Evolutionary conservation across 2,329 filamentous ascomycete genomes (phyloP), one percentile per base, ranked within the genome.

Genomic region (Geosmithia flava): DNA sequence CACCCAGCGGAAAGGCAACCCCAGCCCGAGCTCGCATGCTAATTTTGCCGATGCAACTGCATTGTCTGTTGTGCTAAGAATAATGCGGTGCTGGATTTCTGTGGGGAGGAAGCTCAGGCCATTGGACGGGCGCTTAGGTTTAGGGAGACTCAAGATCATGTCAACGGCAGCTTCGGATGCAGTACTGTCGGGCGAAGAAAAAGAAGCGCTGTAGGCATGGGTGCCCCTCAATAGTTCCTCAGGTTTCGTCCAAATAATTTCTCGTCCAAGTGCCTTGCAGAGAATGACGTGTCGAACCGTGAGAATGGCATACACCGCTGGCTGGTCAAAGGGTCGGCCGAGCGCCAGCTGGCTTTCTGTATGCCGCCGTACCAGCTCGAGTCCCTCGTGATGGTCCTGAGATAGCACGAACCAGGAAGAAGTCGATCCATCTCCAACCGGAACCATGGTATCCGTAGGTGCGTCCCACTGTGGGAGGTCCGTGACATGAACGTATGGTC

Each of bases 401-500:
- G 49, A 33, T 2, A 55, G 10, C 19, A 44, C 44, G 51, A 58
- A 52, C 55, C 52, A 58, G 16, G 48, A 53, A 3, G 52, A 50
- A n/a, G n/a, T n/a, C n/a, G n/a, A n/a, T n/a, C n/a, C n/a, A n/a
- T n/a, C n/a, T n/a, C 48, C 50, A 6, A 39, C 46, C 46, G 44
- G 47, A 15, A 56, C 42, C 2, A 55, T 13, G 7, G 45, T 48
- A 16, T 20, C 37, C 2, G 50, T 20, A 1, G 55, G 53, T 0
- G 44, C 37, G 17, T 55, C 46, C 54, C 52, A 58, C 23, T 3
- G 30, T 49, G 55, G 53, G 1, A 57, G 44, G 23, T 56, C 44
- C n/a, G 20, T 16, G 1, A 51, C n/a, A 16, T 29, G 1, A 45
- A 55, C n/a, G 16, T 45, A 45, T 7, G 19, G 43, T 23, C 43